Conservation (phyloP, 768 basidiomycete species). For the Lenzites betulinus region DNA sequence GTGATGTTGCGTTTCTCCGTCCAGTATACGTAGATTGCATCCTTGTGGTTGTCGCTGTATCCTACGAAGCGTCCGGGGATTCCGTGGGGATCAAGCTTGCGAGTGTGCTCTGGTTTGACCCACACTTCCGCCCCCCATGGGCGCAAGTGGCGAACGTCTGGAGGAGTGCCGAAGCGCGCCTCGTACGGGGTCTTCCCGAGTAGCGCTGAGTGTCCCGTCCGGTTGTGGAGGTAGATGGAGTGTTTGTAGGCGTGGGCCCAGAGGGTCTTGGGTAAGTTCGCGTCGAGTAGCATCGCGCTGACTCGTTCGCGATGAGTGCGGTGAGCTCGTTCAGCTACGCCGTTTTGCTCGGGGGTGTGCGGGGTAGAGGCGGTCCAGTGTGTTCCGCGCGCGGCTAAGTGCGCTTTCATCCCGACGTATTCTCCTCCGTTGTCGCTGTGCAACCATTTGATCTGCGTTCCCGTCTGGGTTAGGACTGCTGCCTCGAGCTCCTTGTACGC, state of each 20-base stretch:
- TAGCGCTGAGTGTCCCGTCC: constrained; percentile 28
- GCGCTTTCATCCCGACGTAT: background rate
- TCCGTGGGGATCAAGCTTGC: constrained; percentile 24
- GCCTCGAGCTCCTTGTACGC: constrained; percentile 39
- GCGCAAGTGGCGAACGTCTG: constrained; percentile 24
- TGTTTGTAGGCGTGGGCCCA: constrained; percentile 43
- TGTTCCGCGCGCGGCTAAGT: constrained; percentile 1
- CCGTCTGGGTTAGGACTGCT: constrained; percentile 35
- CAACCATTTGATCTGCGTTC: constrained; percentile 33
- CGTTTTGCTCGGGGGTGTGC: constrained; percentile 31
- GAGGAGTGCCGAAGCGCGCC: constrained; percentile 17
- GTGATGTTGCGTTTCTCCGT: constrained; percentile 25
- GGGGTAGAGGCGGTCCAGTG: no score
- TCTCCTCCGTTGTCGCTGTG: constrained; percentile 45
- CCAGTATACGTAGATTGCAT: constrained; percentile 33
- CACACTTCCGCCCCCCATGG: constrained; percentile 17
- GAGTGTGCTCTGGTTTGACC: constrained; percentile 6
- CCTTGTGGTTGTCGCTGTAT: constrained; percentile 29
- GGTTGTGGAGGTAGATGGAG: constrained; percentile 41
- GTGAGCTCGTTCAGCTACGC: constrained; percentile 26
- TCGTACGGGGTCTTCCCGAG: no score
- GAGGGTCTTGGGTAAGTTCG: constrained; percentile 38
- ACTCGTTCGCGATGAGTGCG: constrained; percentile 6
- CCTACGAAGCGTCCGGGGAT: constrained; percentile 44
- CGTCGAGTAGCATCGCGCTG: constrained; percentile 18